These are phyloP conservation scores for Starmera amethionina DNA, from an alignment of 805 yeast genomes.

Conservation along the genomic window DNA sequence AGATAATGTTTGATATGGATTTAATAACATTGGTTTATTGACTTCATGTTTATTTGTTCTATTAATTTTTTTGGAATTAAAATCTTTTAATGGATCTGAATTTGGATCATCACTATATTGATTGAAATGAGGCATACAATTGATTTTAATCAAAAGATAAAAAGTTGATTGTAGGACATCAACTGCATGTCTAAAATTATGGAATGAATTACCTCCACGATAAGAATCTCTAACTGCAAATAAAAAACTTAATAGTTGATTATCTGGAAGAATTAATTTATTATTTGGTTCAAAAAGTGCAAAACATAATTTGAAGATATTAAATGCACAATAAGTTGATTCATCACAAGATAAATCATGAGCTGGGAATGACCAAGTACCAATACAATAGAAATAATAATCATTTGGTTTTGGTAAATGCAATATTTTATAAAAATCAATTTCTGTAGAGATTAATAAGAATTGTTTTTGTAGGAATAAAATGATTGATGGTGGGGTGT, in stretches of 20 bases:
- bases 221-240: conserved; percentile 70
- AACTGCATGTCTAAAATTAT: conserved; percentile 90
- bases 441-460: conserved; percentile 16
- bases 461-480: conserved; percentile 9
- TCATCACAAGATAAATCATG: conserved; percentile 58
- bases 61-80: background rate
- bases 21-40: conserved; percentile 6
- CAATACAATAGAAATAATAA: conserved; percentile 29
- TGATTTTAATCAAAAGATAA: conserved; percentile 36
- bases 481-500: conserved; percentile 8
- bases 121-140: conserved; percentile 14
- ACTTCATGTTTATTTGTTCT: background rate
- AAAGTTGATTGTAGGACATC: conserved; percentile 91
- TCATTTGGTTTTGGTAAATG: conserved; percentile 14
- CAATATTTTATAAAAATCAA: conserved; percentile 19
- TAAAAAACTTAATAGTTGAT: conserved; percentile 47
- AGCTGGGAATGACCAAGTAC: conserved; percentile 65
- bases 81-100: conserved; percentile 9
- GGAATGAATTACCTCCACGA: conserved; percentile 81
- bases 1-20: conserved; percentile 41
- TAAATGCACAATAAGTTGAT: conserved; percentile 46
- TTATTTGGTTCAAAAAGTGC: conserved; percentile 10
- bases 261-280: conserved; percentile 20
- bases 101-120: conserved; percentile 10
- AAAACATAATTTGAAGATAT: conserved; percentile 41